phyloP scores from a whole-genome alignment of 129 eudicot genomes.

The Pulicaria dysenterica region DNA sequence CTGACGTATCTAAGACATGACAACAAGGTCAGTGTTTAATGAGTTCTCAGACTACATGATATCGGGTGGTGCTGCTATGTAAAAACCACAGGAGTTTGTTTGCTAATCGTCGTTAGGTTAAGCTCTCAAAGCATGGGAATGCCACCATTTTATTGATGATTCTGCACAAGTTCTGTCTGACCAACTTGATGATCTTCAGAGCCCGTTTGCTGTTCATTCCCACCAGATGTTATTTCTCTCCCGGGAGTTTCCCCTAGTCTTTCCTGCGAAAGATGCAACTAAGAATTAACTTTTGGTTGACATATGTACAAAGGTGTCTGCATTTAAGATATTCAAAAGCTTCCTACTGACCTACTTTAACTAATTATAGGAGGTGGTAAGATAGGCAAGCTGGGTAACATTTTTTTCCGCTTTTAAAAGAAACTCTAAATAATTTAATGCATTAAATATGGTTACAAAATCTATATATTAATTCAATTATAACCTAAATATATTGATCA shows the following conservation, averaged over 20 bases:
- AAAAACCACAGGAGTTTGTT: conserved; percentile 28
- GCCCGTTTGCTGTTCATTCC: conserved; percentile 52
- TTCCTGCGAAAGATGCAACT: conserved; percentile 40
- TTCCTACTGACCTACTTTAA: no score
- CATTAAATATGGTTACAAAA: not conserved
- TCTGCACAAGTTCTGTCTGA: conserved; percentile 40
- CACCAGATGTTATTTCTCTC: conserved; percentile 44
- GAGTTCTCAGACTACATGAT: conserved; percentile 29
- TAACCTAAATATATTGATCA: not conserved
- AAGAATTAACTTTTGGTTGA: not conserved
- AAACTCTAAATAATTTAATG: no score
- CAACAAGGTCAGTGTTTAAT: conserved; percentile 24
- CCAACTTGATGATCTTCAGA: conserved; percentile 43
- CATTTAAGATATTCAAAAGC: no score
- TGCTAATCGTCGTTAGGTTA: conserved; percentile 52
- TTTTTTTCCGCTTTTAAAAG: no score
- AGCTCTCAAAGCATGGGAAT: conserved; percentile 33
- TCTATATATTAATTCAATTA: not conserved
- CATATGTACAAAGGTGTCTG: no score
- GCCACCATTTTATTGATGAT: conserved; percentile 45
- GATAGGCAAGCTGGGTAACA: no score
- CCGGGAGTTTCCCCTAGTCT: conserved; percentile 64
- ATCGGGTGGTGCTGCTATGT: conserved; percentile 21
- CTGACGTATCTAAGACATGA: conserved; percentile 22
- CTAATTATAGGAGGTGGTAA: no score